A percentile compares a stretch with the other conserved stretches of the same genome.
Evolutionary conservation across 768 basidiomycete genomes (phyloP).

Genomic region (Exsudoporus frostii): DNA sequence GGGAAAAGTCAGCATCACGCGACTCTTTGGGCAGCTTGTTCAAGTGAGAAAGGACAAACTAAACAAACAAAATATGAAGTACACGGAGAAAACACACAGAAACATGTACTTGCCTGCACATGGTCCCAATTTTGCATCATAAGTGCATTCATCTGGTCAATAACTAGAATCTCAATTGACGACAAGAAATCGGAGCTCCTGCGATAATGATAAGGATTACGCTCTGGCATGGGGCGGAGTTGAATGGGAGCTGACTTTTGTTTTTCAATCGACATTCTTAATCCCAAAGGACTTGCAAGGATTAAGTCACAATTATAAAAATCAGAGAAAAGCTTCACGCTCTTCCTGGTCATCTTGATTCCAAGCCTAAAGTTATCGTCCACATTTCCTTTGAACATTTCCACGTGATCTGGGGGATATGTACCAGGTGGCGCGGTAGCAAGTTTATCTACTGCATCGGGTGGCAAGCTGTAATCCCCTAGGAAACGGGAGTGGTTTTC

Average conservation of each 20-base stretch:
- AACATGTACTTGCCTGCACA: constrained; percentile 60
- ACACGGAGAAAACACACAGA: background rate
- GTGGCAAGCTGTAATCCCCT: constrained; percentile 78
- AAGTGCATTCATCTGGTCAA: constrained; percentile 90
- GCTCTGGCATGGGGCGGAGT: background rate
- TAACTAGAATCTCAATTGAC: constrained; percentile 86
- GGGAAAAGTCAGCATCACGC: constrained; percentile 91
- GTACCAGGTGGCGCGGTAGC: constrained; percentile 66
- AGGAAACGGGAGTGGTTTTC: constrained; percentile 86
- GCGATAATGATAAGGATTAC: constrained; percentile 1
- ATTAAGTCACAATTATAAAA: constrained; percentile 92
- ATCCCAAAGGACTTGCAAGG: constrained; percentile 88
- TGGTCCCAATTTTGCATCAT: constrained; percentile 99
- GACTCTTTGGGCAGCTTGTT: constrained; percentile 92
- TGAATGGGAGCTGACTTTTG: constrained; percentile 64
- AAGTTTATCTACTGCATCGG: constrained; percentile 78
- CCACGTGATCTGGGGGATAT: constrained; percentile 87
- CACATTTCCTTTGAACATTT: constrained; percentile 93
- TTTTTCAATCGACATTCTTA: constrained; percentile 90
- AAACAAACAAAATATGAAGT: constrained; percentile 1
- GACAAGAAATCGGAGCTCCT: constrained; percentile 90
- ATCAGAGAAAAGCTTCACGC: constrained; percentile 84
- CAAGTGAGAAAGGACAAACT: constrained; percentile 84
- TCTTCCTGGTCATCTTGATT: constrained; percentile 89
- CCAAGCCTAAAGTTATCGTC: constrained; percentile 95